phyloP scores from a whole-genome alignment of 192 early-diverging fungal genomes.

The Entomortierella chlamydospora region DNA sequence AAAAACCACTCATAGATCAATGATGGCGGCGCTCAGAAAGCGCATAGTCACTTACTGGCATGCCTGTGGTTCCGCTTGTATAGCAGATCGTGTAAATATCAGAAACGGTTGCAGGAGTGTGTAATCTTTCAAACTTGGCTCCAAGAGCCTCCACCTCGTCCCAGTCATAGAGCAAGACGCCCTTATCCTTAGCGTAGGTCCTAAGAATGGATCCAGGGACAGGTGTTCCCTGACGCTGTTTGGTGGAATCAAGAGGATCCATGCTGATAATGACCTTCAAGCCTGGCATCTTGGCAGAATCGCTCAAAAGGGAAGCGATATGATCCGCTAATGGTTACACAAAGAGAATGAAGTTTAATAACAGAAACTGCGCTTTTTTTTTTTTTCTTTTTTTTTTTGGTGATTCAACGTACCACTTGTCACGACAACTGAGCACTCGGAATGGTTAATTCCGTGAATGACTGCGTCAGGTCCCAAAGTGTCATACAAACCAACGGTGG shows the following conservation, averaged over 20 bases:
- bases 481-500: slow-evolving; percentile 87
- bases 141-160: slow-evolving; percentile 71
- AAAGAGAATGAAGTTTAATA: too few relatives aligned
- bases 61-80: slow-evolving; percentile 89
- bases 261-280: slow-evolving; percentile 82
- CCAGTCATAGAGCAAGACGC: slow-evolving; percentile 70
- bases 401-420: slow-evolving; percentile 55
- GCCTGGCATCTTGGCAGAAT: slow-evolving; percentile 68
- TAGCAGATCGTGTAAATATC: slow-evolving; percentile 83
- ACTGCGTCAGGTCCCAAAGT: slow-evolving; percentile 88
- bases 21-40: too few relatives aligned
- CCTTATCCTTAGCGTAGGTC: slow-evolving; percentile 73
- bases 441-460: slow-evolving; percentile 88
- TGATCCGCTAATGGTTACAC: too few relatives aligned
- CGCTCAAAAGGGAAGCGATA: slow-evolving; percentile 60
- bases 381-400: not conserved
- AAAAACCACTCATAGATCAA: too few relatives aligned
- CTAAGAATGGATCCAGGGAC: slow-evolving; percentile 54
- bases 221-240: slow-evolving; percentile 20
- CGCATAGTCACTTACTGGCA: slow-evolving; percentile 78
- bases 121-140: slow-evolving; percentile 59
- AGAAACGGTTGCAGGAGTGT: slow-evolving; percentile 68
- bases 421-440: slow-evolving; percentile 79
- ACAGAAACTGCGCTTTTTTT: too few relatives aligned
- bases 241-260: slow-evolving; percentile 70